Base-by-base conservation (phyloP, 495 filamentous ascomycete species). In the Neurospora sublineolata region DNA sequence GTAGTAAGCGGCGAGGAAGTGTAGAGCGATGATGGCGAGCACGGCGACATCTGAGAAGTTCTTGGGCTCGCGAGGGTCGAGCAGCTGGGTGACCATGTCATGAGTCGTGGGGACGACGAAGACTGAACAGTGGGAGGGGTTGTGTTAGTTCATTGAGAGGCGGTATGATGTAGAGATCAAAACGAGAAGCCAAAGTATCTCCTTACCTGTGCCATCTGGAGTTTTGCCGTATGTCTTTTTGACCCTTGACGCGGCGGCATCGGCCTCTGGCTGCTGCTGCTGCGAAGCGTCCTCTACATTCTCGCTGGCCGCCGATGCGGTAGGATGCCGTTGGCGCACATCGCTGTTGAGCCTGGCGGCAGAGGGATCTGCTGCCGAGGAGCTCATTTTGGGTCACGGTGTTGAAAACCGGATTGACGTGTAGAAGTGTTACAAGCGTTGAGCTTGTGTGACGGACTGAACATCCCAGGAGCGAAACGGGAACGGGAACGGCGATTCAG, bases 61-160 rank as follows among this genome's bases (percentile, higher is more conserved):
- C 84, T 99, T 99, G 5, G 95, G 94, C 80, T 97, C 89, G 68
- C 89, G 91, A n/a, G 95, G 95, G 70, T 94, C 96, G 73, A 99
- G 87, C 23, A 99, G 87, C 80, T 97, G 95, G 69, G 95, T 96
- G 76, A 99, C 95, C 94, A 98, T 98, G 81, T 99, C 95, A 85
- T 97, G 93, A 58, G 95, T 99, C 74, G 93, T 91, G 64, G 95
- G 96, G 27, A 99, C 95, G 40, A 93, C 92, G 81, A 99, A 99
- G 69, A 95, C 95, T 99, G 75, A 69, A 37, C 58, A 70, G 46
- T 33, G 37, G 23, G 52, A 30, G 23, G 46, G 23, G 2, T 16
- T 60, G 5, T 60, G 52, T 60, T 33, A 60, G 52, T 30, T 60
- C 52, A 60, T 60, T 27, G 23, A 11, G 6, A 16, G 30, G 30